These are phyloP conservation scores for Paraphoma chrysanthemicola DNA, from an alignment of 2,329 filamentous ascomycete species.

Conservation along the genomic window DNA sequence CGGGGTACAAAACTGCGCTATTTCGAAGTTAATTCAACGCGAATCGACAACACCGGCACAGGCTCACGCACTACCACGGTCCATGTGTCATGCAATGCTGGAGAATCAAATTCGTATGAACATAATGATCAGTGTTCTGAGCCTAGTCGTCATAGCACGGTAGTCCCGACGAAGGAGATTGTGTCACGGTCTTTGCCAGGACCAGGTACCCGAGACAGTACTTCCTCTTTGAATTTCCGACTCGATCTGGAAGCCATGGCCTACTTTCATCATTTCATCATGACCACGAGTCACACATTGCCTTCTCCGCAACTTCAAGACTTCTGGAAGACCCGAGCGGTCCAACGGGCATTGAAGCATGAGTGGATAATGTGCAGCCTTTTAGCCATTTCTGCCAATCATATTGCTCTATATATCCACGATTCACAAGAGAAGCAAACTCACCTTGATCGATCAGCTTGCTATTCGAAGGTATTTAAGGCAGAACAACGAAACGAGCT, in stretches of 20 bases:
- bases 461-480: not conserved
- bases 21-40: conserved; percentile 39
- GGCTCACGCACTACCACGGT: not conserved
- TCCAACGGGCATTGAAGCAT: conserved; percentile 21
- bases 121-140: too few relatives aligned
- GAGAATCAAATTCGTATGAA: not conserved
- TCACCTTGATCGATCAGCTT: not conserved
- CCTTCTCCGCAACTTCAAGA: conserved; percentile 5
- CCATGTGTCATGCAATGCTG: not conserved
- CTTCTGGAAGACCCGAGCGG: conserved; percentile 30
- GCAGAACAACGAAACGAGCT: not conserved
- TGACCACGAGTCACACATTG: conserved; percentile 20
- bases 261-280: conserved; percentile 38
- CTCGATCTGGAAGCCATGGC: conserved; percentile 25
- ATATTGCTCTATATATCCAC: conserved; percentile 17
- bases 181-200: not conserved
- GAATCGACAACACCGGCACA: not conserved
- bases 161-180: not conserved
- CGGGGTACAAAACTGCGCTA: conserved; percentile 48
- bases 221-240: not conserved
- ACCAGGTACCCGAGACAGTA: not conserved
- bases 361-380: conserved; percentile 38
- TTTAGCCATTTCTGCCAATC: conserved; percentile 29
- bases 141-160: too few relatives aligned
- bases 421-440: not conserved